Base-by-base conservation (phyloP, 176 grass and related monocot species). In the Musa acuminata region DNA sequence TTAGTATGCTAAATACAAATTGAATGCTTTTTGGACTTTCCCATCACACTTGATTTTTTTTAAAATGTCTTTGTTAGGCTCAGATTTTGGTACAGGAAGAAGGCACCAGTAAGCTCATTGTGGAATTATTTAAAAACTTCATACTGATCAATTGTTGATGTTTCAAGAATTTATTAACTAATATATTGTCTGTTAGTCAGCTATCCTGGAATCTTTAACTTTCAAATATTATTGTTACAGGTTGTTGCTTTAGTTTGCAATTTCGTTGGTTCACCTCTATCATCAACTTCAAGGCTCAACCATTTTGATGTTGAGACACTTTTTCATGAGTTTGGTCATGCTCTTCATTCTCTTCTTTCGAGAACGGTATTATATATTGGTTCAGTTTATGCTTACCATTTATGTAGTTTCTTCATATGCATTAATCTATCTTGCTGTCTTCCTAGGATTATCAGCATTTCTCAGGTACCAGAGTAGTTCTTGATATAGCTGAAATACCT, bases 401-500 rank as follows among this genome's bases (percentile, higher is more conserved):
- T 25, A 14, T 74, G 13, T 9, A 17, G 9, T 55, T 74, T 29
- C 52, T 55, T 55, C 13, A 27, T 19, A 26, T 74, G 20, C 74
- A 8, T 62, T 87, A 78, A 89, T 62, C 21, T 65, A 52, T 13
- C 11, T 72, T 20, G 14, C 22, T 24, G 52, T 65, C 53, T 81
- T 86, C 87, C 70, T 77, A 97, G 94, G 94, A 97, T 79, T 93
- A 93, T 93, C 94, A 97, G 24, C 94, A 97, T 82, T 97, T 97
- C 78, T 97, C 94, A 25, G 94, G 94, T 29, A 93, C 94, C 43
- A 91, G 94, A 85, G 90, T 97, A 80, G 90, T 85, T 85, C 87
- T 97, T 72, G 94, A 97, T 85, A 73, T 97, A 9, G 94, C 94
- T 73, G 94, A 97, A 85, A 97, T 80, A 63, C 90, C 90, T 64